A percentile compares a stretch with the other conserved stretches of the same genome.
These are phyloP conservation scores for Candida ortonii DNA, from an alignment of 805 yeast genomes.

Conservation along the genomic window DNA sequence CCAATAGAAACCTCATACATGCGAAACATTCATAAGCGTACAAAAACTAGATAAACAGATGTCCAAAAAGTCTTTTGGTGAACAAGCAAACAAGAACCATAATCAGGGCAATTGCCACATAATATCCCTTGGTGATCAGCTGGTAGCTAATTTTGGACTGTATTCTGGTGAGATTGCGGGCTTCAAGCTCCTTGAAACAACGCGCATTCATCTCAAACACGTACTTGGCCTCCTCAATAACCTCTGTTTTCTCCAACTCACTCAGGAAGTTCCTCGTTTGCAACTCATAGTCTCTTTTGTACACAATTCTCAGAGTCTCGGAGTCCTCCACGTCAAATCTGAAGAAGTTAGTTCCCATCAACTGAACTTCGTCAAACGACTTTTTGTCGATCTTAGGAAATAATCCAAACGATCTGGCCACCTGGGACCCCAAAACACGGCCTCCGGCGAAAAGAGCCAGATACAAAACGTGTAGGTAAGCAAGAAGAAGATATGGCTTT, in stretches of 20 bases:
- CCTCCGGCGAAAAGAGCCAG: slow-evolving; percentile 88
- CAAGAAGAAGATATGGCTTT: slow-evolving; percentile 69
- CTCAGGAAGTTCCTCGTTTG: slow-evolving; percentile 68
- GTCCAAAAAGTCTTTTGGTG: slow-evolving; percentile 33
- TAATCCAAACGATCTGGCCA: slow-evolving; percentile 63
- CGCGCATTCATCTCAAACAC: slow-evolving; percentile 61
- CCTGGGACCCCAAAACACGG: slow-evolving; percentile 61
- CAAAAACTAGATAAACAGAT: slow-evolving; percentile 12
- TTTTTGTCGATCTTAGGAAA: slow-evolving; percentile 73
- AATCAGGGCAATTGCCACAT: slow-evolving; percentile 36
- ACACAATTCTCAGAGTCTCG: slow-evolving; percentile 57
- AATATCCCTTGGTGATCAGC: slow-evolving; percentile 50
- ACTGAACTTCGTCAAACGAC: slow-evolving; percentile 58
- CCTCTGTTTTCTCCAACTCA: slow-evolving; percentile 66
- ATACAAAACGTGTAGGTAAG: slow-evolving; percentile 83
- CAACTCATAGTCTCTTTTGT: slow-evolving; percentile 75
- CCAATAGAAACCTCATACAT: not conserved
- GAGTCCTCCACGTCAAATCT: slow-evolving; percentile 65
- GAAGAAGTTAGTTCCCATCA: slow-evolving; percentile 67
- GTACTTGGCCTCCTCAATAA: slow-evolving; percentile 63
- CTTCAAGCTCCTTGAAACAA: slow-evolving; percentile 65
- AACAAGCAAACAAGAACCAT: slow-evolving; percentile 34
- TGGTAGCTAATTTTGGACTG: slow-evolving; percentile 54
- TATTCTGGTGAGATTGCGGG: slow-evolving; percentile 57
- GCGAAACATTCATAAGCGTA: not conserved